Evolutionary conservation across 2,329 filamentous ascomycete species (phyloP), one percentile per base, ranked within the genome.

Genomic region (Bipolaris gigantea): DNA sequence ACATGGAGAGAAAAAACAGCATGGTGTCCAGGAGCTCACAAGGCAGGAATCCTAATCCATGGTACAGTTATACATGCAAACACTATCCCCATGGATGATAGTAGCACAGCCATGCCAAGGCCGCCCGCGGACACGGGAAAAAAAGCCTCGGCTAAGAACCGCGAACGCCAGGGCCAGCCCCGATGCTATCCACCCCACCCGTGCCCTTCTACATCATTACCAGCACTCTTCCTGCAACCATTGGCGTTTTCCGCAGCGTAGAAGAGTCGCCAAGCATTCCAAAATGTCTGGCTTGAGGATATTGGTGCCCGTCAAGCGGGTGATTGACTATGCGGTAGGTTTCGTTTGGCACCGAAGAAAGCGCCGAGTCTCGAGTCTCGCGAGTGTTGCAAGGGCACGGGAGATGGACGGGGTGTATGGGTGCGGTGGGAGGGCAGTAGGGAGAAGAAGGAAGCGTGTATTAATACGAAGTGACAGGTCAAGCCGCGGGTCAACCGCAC

Each of bases 401-500:
- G n/a, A n/a, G n/a, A 46, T 21, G 16, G 15, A 46, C 8, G 19
- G 13, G 13, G 4, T 30, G 10, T 13, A 30, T 4, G 4, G 27
- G 13, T 3, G 7, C 27, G 13, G 10, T 13, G 27, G 3, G 10
- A 13, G 11, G 27, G 27, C 27, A 30, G 13, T 13, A 30, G 4
- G 27, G 13, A 30, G 27, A 13, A 30, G 10, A 11, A 1, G 10
- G 27, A 5, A 13, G 5, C 10, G 13, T 2, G 2, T 30, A 30
- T 5, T 30, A 11, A 30, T 30, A 30, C 5, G 27, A 11, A 30
- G 13, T 13, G 10, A 30, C 34, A 88, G 85, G 80, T 88, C 79
- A 88, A 88, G 77, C 86, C 86, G 48, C 84, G 85, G 63, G 85
- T 88, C 72, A 88, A 88, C 79, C 85, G 86, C 65, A 74, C 86